A percentile compares a stretch with the other conserved stretches of the same genome.
Conservation (phyloP, 2,329 filamentous ascomycete genomes). For the Rugonectria rugulosa region DNA sequence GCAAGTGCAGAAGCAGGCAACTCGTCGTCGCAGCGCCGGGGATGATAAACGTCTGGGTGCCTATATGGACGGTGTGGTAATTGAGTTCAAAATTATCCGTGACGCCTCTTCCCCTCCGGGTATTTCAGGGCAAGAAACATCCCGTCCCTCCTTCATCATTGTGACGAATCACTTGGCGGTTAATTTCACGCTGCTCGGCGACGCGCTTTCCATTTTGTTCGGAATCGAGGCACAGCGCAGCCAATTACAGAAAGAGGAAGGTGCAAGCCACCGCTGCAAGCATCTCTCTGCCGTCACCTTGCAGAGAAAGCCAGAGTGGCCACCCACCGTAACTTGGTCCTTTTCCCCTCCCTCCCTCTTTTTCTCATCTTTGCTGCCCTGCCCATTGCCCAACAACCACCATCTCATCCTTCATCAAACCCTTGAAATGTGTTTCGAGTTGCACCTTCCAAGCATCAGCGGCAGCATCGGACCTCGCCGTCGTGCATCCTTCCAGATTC, state of each 20-base stretch:
- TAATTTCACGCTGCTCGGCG: conserved; percentile 13
- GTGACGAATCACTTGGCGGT: conserved; percentile 31
- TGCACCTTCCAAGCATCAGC: background rate
- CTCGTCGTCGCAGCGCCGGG: too few relatives aligned
- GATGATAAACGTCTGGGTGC: background rate
- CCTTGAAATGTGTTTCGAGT: background rate
- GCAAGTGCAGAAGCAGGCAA: background rate
- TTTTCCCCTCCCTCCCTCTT: background rate
- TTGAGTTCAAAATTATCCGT: background rate
- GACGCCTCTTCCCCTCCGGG: background rate
- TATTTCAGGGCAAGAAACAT: background rate
- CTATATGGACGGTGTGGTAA: background rate
- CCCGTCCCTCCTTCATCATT: conserved; percentile 19
- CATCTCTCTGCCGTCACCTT: background rate
- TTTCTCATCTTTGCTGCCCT: background rate
- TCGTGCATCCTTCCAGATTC: background rate
- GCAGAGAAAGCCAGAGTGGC: background rate
- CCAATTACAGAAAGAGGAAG: conserved; percentile 16
- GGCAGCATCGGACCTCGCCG: conserved; percentile 8
- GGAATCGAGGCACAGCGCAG: background rate
- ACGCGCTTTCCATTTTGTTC: conserved; percentile 16
- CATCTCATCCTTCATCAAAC: background rate
- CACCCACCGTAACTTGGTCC: background rate
- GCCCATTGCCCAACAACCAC: too few relatives aligned
- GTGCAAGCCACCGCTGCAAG: conserved; percentile 2